Conservation (phyloP, 257 asterid genomes). For the Gentiana macrophylla region DNA sequence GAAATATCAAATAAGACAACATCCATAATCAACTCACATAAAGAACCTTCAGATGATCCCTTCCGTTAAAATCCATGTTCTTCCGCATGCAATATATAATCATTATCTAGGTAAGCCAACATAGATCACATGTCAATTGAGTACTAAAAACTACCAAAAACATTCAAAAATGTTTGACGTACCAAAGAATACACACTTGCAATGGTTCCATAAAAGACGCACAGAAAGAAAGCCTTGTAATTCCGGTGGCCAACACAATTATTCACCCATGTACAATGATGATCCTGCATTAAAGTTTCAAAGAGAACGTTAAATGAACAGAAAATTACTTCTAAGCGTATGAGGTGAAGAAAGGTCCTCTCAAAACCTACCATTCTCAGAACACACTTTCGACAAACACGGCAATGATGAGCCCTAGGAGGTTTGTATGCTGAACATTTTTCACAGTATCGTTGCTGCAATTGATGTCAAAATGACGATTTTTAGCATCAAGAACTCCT, state of each 20-base stretch:
- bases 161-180: constrained; percentile 13
- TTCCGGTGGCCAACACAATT: constrained; percentile 89
- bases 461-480: too few species aligned
- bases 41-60: constrained; percentile 29
- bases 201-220: constrained; percentile 60
- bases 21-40: constrained; percentile 57
- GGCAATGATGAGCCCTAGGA: constrained; percentile 94
- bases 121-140: not conserved
- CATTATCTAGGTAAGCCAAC: constrained; percentile 34
- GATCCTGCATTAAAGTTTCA: constrained; percentile 34
- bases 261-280: constrained; percentile 59
- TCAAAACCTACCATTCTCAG: constrained; percentile 72
- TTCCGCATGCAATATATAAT: constrained; percentile 31
- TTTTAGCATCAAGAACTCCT: too few species aligned
- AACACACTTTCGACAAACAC: constrained; percentile 86
- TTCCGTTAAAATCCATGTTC: constrained; percentile 22
- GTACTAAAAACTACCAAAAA: not conserved
- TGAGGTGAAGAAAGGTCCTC: not conserved
- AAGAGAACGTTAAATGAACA: not conserved
- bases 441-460: constrained; percentile 28
- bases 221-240: constrained; percentile 63
- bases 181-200: constrained; percentile 63
- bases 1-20: not conserved
- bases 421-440: constrained; percentile 72
- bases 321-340: not conserved